Conservation (phyloP, 2,329 filamentous ascomycete species). For the Helminthosporium solani region DNA sequence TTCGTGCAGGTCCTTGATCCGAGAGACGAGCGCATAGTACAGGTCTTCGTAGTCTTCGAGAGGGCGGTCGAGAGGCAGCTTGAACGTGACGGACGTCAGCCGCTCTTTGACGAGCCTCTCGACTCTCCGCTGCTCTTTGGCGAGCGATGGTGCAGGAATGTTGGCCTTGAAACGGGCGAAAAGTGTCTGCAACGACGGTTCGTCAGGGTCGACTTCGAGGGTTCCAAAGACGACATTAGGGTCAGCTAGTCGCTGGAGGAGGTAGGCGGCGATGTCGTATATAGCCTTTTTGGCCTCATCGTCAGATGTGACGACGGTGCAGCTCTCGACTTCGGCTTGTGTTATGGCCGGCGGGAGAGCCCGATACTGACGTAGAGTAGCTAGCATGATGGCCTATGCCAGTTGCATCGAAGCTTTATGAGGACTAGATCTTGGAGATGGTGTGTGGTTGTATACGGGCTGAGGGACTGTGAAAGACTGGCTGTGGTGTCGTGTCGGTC, state of each 20-base stretch:
- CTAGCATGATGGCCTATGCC: not conserved
- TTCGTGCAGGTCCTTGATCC: constrained; percentile 28
- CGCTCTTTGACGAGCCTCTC: constrained; percentile 44
- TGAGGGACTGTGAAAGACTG: not conserved
- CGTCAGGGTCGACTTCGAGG: constrained; percentile 22
- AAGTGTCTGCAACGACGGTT: constrained; percentile 30
- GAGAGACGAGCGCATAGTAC: constrained; percentile 32
- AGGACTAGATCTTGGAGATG: not conserved
- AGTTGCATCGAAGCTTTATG: not conserved
- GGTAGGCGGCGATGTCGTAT: constrained; percentile 14
- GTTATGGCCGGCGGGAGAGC: constrained; percentile 14
- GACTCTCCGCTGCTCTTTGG: constrained; percentile 15
- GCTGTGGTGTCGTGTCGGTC: not conserved
- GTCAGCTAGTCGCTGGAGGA: constrained; percentile 18
- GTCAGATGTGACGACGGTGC: constrained; percentile 1
- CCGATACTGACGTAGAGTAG: not conserved
- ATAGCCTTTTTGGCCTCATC: constrained; percentile 15
- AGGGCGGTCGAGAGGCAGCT: constrained; percentile 58
- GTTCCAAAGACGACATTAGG: constrained; percentile 13
- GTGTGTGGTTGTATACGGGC: not conserved
- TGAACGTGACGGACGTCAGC: constrained; percentile 58
- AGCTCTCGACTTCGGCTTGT: constrained; percentile 12
- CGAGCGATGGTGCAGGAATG: constrained; percentile 17
- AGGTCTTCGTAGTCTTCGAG: constrained; percentile 38
- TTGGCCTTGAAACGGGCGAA: constrained; percentile 39